Base-by-base conservation (phyloP, 352 stramenopile genomes). In the Elongisporangium senticosum region DNA sequence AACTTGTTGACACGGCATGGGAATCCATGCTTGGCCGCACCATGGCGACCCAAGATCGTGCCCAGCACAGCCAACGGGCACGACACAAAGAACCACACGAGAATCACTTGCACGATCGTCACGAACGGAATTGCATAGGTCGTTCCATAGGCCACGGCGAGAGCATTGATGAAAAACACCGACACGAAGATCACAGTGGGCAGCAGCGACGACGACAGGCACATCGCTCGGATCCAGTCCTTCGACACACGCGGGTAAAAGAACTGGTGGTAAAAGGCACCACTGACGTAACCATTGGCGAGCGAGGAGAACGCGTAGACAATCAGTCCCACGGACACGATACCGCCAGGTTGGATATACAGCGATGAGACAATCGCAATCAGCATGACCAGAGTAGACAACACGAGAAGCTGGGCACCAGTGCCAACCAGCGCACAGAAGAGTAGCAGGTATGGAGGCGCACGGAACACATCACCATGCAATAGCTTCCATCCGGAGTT, bases 51-150 rank as follows among this genome's bases (percentile, higher is more conserved):
- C 23, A 99, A 69, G 55, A 99, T 96, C 51, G 97, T 99, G 23
- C 97, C 97, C 48, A 98, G 67, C 24, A 99, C 89, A 23, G 90
- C 91, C 10, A 99, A 81, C 21, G 97, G 96, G 56, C 98, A 96
- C 22, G 93, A 98, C 19, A 99, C 88, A 68, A 99, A 98, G 61
- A 98, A 88, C 96, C 96, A 99, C 20, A 99, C 88, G 23, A 98
- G 84, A 52, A 98, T 91, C 15, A 99, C 81, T 68, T 93, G 84
- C 4, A 96, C 75, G 33, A 94, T 93, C 24, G 83, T 92, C 51
- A 89, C 79, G 55, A 91, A 93, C 49, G 83, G 81, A 53, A 95
- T 92, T 40, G 88, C 83, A 61, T 92, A 92, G 48, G 86, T 96
- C 40, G 83, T 94, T 19, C 81, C 88, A 55, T 93, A 96, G 21